Conservation (phyloP, 495 filamentous ascomycete genomes). For the Lophiostoma macrostomum region DNA sequence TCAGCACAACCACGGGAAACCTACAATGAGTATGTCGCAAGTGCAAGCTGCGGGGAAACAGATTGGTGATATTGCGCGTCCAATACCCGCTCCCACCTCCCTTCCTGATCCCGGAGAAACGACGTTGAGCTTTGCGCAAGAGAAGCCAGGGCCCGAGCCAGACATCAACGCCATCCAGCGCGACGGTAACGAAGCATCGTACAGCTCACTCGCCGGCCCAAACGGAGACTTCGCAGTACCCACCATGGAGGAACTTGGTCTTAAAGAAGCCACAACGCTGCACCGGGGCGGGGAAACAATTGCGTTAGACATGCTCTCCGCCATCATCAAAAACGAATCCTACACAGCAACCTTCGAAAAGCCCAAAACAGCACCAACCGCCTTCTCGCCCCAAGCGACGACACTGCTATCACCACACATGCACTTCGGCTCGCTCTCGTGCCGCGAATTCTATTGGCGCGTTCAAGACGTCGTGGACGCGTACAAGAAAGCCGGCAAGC, state of each 20-base stretch:
- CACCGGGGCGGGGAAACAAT: constrained; percentile 62
- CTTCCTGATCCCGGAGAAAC: constrained; percentile 62
- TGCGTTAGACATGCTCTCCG: constrained; percentile 51
- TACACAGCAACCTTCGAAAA: constrained; percentile 69
- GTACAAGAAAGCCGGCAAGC: constrained; percentile 45
- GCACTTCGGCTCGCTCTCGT: constrained; percentile 65
- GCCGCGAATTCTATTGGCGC: constrained; percentile 65
- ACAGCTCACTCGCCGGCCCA: constrained; percentile 57
- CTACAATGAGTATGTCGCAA: constrained; percentile 66
- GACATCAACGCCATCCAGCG: constrained; percentile 58
- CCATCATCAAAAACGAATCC: constrained; percentile 53
- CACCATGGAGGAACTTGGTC: constrained; percentile 61
- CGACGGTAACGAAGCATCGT: constrained; percentile 49
- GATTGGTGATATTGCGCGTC: constrained; percentile 53
- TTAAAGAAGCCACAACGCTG: constrained; percentile 54
- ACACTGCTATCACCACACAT: constrained; percentile 66
- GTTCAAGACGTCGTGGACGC: constrained; percentile 54
- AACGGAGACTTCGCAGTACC: constrained; percentile 60
- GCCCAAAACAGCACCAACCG: constrained; percentile 66
- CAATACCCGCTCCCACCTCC: constrained; percentile 52
- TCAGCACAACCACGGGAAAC: constrained; percentile 58
- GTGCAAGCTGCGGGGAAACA: constrained; percentile 48
- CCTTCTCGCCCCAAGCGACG: constrained; percentile 64
- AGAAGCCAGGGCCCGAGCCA: constrained; percentile 42
- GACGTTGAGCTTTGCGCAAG: constrained; percentile 53